phyloP scores from a whole-genome alignment of 352 stramenopile genomes.

The Stephanocyclus meneghinianus region DNA sequence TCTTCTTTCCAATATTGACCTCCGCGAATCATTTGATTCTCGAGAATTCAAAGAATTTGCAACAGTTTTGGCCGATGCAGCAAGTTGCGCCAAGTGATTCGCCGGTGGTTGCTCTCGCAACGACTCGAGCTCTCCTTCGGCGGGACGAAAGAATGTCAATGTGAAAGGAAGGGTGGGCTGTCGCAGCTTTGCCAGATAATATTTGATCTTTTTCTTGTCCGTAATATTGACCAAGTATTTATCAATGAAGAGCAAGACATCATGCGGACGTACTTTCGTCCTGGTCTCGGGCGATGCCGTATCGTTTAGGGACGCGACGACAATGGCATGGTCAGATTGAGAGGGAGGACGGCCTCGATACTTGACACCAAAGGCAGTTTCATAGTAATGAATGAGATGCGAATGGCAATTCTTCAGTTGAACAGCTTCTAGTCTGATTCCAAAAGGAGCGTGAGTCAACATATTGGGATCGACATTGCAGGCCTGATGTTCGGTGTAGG shows the following conservation, averaged over 20 bases:
- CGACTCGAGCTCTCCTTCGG: background rate
- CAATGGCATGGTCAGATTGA: slow-evolving; percentile 5
- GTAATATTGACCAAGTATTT: slow-evolving; percentile 21
- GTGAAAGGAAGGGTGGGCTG: background rate
- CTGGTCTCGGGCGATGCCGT: background rate
- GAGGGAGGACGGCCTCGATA: slow-evolving; percentile 15
- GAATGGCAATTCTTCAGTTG: slow-evolving; percentile 3
- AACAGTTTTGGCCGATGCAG: background rate
- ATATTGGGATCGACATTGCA: background rate
- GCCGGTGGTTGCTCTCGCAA: too few relatives aligned
- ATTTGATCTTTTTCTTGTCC: slow-evolving; percentile 23
- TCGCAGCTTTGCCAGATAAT: slow-evolving; percentile 9
- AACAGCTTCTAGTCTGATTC: slow-evolving; percentile 9
- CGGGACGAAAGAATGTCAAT: slow-evolving; percentile 18
- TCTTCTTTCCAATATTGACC: background rate
- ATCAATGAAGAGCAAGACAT: slow-evolving; percentile 15
- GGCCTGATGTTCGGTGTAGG: background rate
- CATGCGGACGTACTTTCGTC: background rate
- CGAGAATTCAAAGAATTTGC: background rate
- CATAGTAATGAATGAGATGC: slow-evolving; percentile 6
- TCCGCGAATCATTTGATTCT: background rate
- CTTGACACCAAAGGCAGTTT: background rate
- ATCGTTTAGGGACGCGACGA: slow-evolving; percentile 7
- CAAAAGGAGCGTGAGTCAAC: slow-evolving; percentile 5
- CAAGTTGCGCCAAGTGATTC: too few relatives aligned